These are phyloP conservation scores for Lecanicillium sp. DNA, from an alignment of 2,329 filamentous ascomycete genomes.

Conservation along the genomic window DNA sequence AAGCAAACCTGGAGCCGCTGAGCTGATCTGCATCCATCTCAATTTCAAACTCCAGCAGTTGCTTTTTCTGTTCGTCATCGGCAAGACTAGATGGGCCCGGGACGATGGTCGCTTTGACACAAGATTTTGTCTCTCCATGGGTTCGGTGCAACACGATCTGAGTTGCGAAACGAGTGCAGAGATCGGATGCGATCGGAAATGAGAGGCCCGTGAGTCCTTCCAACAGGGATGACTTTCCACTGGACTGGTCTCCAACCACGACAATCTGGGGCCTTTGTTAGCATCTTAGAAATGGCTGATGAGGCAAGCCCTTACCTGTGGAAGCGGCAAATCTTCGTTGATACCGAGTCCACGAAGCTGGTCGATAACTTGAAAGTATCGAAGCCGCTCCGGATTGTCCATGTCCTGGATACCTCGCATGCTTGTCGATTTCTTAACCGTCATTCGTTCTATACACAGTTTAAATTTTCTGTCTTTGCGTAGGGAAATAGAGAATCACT, in stretches of 20 bases:
- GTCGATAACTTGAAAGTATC: conserved; percentile 3
- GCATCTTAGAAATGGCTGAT: background rate
- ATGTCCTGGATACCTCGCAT: conserved; percentile 2
- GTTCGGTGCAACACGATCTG: background rate
- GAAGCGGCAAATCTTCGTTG: conserved; percentile 4
- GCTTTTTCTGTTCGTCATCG: background rate
- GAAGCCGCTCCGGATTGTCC: conserved; percentile 2
- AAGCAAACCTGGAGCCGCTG: background rate
- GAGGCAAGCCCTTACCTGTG: background rate
- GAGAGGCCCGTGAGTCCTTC: conserved; percentile 2
- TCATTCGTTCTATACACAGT: too few species aligned
- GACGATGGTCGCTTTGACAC: conserved; percentile 2
- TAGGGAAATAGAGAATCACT: too few species aligned
- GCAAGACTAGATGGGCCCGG: conserved; percentile 1
- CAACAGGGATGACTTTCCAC: conserved; percentile 1
- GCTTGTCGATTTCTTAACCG: background rate
- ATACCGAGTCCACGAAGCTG: conserved; percentile 1
- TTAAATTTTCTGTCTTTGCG: too few species aligned
- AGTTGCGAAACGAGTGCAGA: conserved; percentile 3
- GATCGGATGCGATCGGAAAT: conserved; percentile 1
- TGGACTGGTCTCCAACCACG: conserved; percentile 2
- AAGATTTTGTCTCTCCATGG: background rate
- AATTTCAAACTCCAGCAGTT: background rate
- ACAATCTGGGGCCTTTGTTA: background rate
- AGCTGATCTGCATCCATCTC: conserved; percentile 1